Percentiles rank a stretch among this genome's conserved stretches.
phyloP scores from a whole-genome alignment of 2,329 filamentous ascomycete species.

The Trichothecium roseum region DNA sequence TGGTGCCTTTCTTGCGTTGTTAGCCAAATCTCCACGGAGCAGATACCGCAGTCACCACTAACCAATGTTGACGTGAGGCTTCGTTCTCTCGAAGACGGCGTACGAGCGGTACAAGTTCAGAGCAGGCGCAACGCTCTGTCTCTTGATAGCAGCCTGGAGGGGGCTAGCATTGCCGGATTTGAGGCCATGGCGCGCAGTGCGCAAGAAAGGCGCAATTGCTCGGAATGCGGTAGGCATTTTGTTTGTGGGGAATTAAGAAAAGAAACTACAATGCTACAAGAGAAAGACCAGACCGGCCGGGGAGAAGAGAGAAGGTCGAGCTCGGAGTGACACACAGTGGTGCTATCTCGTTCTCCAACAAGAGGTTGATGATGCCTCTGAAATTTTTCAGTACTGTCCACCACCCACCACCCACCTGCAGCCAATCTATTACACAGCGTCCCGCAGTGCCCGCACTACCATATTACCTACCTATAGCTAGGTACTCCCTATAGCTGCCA shows the following conservation, averaged over 20 bases:
- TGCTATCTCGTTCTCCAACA: too few species aligned
- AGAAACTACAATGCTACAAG: conserved; percentile 11
- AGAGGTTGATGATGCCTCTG: conserved; percentile 7
- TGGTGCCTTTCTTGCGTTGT: conserved; percentile 56
- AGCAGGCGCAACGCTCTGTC: conserved; percentile 52
- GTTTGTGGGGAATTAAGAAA: conserved; percentile 12
- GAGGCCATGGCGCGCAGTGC: conserved; percentile 69
- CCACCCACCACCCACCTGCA: too few species aligned
- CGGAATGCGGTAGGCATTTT: conserved; percentile 76
- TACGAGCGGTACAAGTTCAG: conserved; percentile 57
- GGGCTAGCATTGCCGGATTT: conserved; percentile 63
- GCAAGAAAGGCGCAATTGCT: conserved; percentile 67
- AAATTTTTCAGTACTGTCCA: conserved; percentile 28
- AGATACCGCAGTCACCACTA: conserved; percentile 10
- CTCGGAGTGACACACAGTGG: not conserved
- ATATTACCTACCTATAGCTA: too few species aligned
- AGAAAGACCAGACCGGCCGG: conserved; percentile 2
- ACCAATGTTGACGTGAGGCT: conserved; percentile 99
- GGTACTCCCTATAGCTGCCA: too few species aligned
- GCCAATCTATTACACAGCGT: too few species aligned
- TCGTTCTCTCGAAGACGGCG: conserved; percentile 72
- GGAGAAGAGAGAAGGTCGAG: not conserved
- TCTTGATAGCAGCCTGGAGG: conserved; percentile 58
- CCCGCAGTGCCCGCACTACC: too few species aligned
- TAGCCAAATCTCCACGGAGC: conserved; percentile 5